Base-by-base conservation (phyloP, 768 basidiomycete genomes). In the Amanita exitialis region DNA sequence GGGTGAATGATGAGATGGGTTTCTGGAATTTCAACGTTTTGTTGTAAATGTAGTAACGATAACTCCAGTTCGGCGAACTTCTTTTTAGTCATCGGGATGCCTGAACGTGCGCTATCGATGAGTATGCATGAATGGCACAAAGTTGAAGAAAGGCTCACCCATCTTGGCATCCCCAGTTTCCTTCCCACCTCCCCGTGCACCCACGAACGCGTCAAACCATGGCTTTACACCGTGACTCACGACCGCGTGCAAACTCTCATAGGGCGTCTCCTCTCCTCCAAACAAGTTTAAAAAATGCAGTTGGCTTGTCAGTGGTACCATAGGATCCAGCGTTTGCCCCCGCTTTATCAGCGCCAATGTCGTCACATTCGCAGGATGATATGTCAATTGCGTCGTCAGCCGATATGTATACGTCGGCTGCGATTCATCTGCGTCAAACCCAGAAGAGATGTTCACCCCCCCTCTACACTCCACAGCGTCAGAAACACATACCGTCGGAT, bases 1-100 rank as follows among this genome's bases (percentile, higher is more conserved):
- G 92, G 92, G 61, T 98, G 94, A 47, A 97, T 88, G 56, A 89
- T 74, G 27, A 98, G 81, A 58, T 92, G 86, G 3, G 92, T 95
- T 66, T 98, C 92, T 0, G 96, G 96, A 47, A 98, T 98, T 70
- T 99, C 96, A 56, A 98, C 95, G 59, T 99, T 99, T 66, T 98
- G 96, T 62, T 98, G 95, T 4, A 98, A 76, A 63, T 99, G 96
- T 1, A 98, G 72, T 13, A 98, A 71, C 2, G 91, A 93, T 8
- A 97, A 69, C 65, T 99, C 95, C 50, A 98, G 82, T 60, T 99
- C 96, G 6, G 96, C 95, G 61, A 98, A 97, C 69, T 97, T 98
- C 75, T 94, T 94, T 79, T 97, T 98, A 42, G 95, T 93, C 77
- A 96, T 90, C 3, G 96, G 96, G 52, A 99, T 98, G 75, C 90